phyloP scores from a whole-genome alignment of 441 rosid species.

The Isatis lusitanica region DNA sequence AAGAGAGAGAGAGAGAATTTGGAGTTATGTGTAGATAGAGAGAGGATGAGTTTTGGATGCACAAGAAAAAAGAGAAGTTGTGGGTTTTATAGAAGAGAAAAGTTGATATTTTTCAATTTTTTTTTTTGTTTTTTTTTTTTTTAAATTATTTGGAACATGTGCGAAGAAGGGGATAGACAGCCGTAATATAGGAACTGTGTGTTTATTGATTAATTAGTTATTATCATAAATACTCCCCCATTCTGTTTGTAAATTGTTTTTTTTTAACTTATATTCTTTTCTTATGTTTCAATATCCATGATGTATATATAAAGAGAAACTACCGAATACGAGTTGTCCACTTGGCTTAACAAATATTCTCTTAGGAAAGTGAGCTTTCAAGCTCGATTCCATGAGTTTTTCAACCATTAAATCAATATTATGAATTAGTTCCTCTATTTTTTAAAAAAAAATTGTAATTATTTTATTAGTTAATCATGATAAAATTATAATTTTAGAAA shows the following conservation, averaged over 20 bases:
- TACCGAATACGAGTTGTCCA: slow-evolving; percentile 22
- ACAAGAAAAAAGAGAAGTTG: slow-evolving; percentile 36
- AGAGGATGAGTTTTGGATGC: slow-evolving; percentile 43
- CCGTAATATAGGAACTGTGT: slow-evolving; percentile 48
- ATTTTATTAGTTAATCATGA: no score
- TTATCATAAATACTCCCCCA: slow-evolving; percentile 17
- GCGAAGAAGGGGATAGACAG: slow-evolving; percentile 38
- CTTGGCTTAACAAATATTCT: slow-evolving; percentile 25
- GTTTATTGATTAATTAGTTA: slow-evolving; percentile 14
- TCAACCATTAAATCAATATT: background rate
- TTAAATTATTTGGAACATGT: slow-evolving; percentile 35
- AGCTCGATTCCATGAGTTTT: background rate
- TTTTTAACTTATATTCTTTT: background rate
- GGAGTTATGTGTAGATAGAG: slow-evolving; percentile 54
- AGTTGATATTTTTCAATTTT: slow-evolving; percentile 35
- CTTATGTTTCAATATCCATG: background rate
- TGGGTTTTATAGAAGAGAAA: slow-evolving; percentile 35
- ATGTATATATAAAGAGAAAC: background rate
- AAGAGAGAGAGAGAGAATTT: slow-evolving; percentile 26
- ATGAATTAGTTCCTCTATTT: background rate
- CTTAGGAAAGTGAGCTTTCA: background rate
- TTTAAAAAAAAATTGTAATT: no score
- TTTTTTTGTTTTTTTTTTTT: slow-evolving; percentile 22
- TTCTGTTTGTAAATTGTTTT: slow-evolving; percentile 27
- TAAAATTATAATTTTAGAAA: no score